Evolutionary conservation across 2,329 filamentous ascomycete genomes (phyloP).

Genomic region (Arachnomyces sp.): DNA sequence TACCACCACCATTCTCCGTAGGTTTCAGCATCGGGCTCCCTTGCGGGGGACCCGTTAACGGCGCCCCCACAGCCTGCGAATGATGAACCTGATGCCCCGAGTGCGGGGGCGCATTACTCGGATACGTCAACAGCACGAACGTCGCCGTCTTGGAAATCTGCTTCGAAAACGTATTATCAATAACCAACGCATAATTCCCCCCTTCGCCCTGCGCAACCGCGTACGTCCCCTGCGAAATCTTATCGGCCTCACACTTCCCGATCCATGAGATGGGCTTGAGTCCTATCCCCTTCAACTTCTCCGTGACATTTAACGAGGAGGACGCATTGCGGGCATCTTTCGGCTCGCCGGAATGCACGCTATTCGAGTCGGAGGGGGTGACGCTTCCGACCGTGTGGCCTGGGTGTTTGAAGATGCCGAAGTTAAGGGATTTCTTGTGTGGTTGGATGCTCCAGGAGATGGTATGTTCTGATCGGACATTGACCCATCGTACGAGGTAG

Average conservation of each 20-base stretch:
- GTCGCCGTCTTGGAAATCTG: slow-evolving; percentile 89
- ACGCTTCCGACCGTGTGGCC: slow-evolving; percentile 53
- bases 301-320: slow-evolving; percentile 62
- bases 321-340: slow-evolving; percentile 45
- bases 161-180: slow-evolving; percentile 98
- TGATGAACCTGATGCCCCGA: slow-evolving; percentile 40
- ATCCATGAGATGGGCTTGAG: slow-evolving; percentile 64
- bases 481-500: slow-evolving; percentile 96
- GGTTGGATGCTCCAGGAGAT: slow-evolving; percentile 97
- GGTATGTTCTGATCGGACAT: slow-evolving; percentile 79
- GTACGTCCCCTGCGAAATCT: slow-evolving; percentile 82
- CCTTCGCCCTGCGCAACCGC: slow-evolving; percentile 66
- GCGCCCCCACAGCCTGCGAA: slow-evolving; percentile 43
- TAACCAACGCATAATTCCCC: slow-evolving; percentile 92
- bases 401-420: slow-evolving; percentile 95
- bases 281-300: slow-evolving; percentile 55
- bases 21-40: slow-evolving; percentile 29
- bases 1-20: slow-evolving; percentile 17
- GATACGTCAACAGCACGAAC: slow-evolving; percentile 89
- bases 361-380: slow-evolving; percentile 34
- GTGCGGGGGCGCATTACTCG: slow-evolving; percentile 54
- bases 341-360: slow-evolving; percentile 30
- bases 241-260: slow-evolving; percentile 93
- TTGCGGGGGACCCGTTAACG: not conserved
- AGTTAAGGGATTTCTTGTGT: slow-evolving; percentile 97